Conservation (phyloP, 2,329 filamentous ascomycete genomes). For the Nothophaeocryptopus gaeumannii region DNA sequence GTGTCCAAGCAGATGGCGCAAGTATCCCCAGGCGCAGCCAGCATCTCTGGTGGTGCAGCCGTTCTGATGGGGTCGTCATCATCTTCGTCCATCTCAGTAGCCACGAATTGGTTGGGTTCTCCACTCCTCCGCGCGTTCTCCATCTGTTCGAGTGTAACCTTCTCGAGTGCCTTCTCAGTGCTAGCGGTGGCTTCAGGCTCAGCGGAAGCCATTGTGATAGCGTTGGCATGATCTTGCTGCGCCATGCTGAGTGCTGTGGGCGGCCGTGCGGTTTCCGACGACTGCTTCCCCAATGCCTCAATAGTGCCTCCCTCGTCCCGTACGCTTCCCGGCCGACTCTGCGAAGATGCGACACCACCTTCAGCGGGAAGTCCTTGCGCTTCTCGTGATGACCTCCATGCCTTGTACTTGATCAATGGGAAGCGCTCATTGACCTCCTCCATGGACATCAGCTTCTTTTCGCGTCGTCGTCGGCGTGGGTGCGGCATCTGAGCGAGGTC, state of each 20-base stretch:
- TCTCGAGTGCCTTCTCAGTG: conserved; percentile 31
- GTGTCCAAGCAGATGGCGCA: conserved; percentile 96
- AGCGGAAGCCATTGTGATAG: conserved; percentile 20
- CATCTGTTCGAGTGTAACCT: conserved; percentile 33
- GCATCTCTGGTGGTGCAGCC: conserved; percentile 74
- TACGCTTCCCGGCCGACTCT: conserved; percentile 71
- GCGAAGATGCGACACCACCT: conserved; percentile 75
- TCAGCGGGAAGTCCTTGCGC: conserved; percentile 77
- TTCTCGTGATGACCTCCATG: conserved; percentile 81
- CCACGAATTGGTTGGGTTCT: conserved; percentile 33
- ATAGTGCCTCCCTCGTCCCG: conserved; percentile 54
- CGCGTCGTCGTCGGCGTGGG: conserved; percentile 73
- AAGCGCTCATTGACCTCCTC: conserved; percentile 98
- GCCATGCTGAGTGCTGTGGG: conserved; percentile 41
- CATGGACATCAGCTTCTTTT: conserved; percentile 99
- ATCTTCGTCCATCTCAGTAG: conserved; percentile 63
- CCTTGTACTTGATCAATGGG: conserved; percentile 93
- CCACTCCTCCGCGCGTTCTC: conserved; percentile 28
- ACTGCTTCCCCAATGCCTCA: conserved; percentile 30
- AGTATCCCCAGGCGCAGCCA: conserved; percentile 80
- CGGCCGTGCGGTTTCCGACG: conserved; percentile 30
- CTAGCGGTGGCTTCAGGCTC: conserved; percentile 24
- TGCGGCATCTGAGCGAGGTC: conserved; percentile 81
- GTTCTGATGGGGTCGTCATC: conserved; percentile 76
- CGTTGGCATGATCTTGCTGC: conserved; percentile 49